Percentiles rank a stretch among this genome's conserved stretches.
Conservation (phyloP, 352 stramenopile species). For the Phytophthora gonapodyides region DNA sequence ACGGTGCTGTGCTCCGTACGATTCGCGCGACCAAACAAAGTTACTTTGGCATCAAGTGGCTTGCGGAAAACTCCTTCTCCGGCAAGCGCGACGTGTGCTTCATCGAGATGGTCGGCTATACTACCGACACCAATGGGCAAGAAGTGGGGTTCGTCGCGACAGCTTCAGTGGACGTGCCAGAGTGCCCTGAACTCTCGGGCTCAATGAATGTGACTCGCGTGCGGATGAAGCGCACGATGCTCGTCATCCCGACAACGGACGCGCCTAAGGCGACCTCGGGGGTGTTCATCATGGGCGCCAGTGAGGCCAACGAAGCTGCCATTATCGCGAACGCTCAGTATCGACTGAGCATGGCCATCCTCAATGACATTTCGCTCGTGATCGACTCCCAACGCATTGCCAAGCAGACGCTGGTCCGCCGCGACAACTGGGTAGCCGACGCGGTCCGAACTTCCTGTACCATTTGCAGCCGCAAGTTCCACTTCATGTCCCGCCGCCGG, state of each 20-base stretch:
- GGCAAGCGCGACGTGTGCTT: conserved; percentile 52
- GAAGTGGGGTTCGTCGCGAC: conserved; percentile 50
- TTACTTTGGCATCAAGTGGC: conserved; percentile 61
- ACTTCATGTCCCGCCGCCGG: conserved; percentile 40
- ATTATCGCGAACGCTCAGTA: conserved; percentile 47
- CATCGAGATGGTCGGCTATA: conserved; percentile 58
- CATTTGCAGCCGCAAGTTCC: conserved; percentile 40
- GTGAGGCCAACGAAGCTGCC: conserved; percentile 38
- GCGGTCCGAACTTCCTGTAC: conserved; percentile 25
- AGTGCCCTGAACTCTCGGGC: conserved; percentile 43
- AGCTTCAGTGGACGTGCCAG: conserved; percentile 48
- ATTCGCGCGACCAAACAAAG: conserved; percentile 37
- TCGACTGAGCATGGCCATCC: conserved; percentile 48
- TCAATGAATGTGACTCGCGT: conserved; percentile 44
- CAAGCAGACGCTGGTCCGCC: conserved; percentile 35
- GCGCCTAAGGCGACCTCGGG: conserved; percentile 40
- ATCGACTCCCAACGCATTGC: conserved; percentile 60
- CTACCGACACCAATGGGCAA: conserved; percentile 35
- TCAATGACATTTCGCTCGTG: conserved; percentile 58
- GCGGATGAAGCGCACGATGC: conserved; percentile 53
- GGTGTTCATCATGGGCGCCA: conserved; percentile 49
- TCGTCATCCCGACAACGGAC: conserved; percentile 37
- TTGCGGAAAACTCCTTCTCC: conserved; percentile 36
- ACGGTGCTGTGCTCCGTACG: conserved; percentile 46
- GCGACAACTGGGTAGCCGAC: conserved; percentile 47